phyloP scores from a whole-genome alignment of 495 filamentous ascomycete species.

The Penicillium pancosmium region DNA sequence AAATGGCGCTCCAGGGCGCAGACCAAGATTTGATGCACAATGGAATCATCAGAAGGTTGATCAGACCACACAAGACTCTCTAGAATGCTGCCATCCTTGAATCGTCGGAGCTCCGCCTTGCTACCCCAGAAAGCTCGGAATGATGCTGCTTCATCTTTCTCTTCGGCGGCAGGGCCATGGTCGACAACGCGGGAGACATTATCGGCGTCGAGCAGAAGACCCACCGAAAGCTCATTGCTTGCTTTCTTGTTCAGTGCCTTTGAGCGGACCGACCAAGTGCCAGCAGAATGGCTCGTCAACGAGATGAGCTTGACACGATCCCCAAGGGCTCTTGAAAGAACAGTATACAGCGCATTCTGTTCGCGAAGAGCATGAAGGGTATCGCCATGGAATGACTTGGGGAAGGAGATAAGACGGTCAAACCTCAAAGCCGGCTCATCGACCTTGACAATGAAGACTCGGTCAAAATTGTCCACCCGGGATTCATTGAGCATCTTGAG shows the following conservation, averaged over 20 bases:
- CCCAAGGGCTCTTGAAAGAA: constrained; percentile 68
- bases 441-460: constrained; percentile 75
- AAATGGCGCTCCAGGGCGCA: constrained; percentile 74
- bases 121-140: constrained; percentile 57
- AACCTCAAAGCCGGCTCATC: constrained; percentile 69
- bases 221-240: constrained; percentile 53
- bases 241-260: constrained; percentile 30
- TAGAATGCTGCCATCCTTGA: constrained; percentile 57
- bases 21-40: constrained; percentile 77
- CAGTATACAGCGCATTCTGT: constrained; percentile 53
- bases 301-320: constrained; percentile 72
- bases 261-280: constrained; percentile 39
- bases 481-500: constrained; percentile 72
- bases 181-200: constrained; percentile 77
- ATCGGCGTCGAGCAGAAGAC: constrained; percentile 69
- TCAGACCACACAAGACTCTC: constrained; percentile 80
- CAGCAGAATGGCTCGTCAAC: constrained; percentile 44
- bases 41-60: constrained; percentile 57
- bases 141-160: constrained; percentile 54
- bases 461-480: constrained; percentile 77
- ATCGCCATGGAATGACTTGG: constrained; percentile 30
- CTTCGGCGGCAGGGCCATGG: constrained; percentile 80
- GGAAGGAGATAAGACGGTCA: constrained; percentile 58
- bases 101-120: constrained; percentile 57
- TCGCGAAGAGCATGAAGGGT: constrained; percentile 34